Conservation (phyloP, 345 rosid species). For the Hibiscus trionum region DNA sequence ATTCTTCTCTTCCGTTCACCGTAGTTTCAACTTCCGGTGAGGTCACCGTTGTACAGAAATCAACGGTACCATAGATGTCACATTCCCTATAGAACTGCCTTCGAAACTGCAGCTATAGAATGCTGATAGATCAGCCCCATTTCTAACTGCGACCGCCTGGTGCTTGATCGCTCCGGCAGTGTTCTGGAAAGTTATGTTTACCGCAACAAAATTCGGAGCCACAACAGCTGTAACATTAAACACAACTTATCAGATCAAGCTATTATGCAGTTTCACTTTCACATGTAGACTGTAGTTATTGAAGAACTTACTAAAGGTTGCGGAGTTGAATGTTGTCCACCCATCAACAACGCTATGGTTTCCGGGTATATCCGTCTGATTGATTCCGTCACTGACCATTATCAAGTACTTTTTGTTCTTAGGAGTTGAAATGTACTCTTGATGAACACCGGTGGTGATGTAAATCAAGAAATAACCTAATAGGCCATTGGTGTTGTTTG, state of each 20-base stretch:
- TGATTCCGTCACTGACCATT: constrained; percentile 90
- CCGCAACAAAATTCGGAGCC: background rate
- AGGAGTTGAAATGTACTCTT: constrained; percentile 58
- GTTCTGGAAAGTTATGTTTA: constrained; percentile 18
- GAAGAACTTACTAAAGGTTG: constrained; percentile 50
- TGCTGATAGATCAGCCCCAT: constrained; percentile 18
- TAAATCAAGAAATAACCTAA: constrained; percentile 73
- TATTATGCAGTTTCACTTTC: background rate
- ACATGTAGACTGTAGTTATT: background rate
- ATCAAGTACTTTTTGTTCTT: constrained; percentile 66
- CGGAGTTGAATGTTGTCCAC: constrained; percentile 90
- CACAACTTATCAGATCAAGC: background rate
- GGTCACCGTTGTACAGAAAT: constrained; percentile 2
- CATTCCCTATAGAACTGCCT: constrained; percentile 29
- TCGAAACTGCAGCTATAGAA: constrained; percentile 22
- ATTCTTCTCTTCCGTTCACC: no score
- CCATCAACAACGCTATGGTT: constrained; percentile 72
- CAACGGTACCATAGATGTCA: constrained; percentile 19
- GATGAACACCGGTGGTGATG: constrained; percentile 56
- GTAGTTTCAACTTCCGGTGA: no score
- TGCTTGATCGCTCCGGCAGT: constrained; percentile 20
- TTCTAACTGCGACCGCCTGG: constrained; percentile 24
- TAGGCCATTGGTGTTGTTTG: constrained; percentile 48
- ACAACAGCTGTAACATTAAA: background rate
- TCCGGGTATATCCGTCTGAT: constrained; percentile 70